Base-by-base conservation (phyloP, 805 yeast genomes). In the Starmera pachycereana region DNA sequence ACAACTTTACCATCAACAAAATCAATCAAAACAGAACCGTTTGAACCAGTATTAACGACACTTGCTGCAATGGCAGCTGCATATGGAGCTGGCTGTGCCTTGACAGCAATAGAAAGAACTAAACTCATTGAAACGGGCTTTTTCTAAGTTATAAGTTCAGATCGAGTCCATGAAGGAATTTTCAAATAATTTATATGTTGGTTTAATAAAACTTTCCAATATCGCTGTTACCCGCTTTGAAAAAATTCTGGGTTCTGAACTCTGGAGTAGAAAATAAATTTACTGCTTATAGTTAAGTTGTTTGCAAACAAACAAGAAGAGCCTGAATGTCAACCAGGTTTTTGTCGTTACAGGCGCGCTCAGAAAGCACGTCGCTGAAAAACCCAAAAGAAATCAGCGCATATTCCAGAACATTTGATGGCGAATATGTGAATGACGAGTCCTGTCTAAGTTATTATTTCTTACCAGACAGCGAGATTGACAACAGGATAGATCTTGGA, bases 351-450 rank as follows among this genome's bases (percentile, higher is more conserved):
- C 53, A 58, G 39, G 63, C 74, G 10, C 63, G 83, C 42, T 72
- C 86, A 1, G 66, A 72, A 28, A 71, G 80, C 9, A 77, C 90
- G 0, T 75, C 86, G 2, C 66, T 89, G 39, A 79, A 81, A 51
- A 94, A 87, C 57, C 97, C 98, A 3, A 81, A 80, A 47, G 96
- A 92, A 58, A 48, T 90, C 3, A 67, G 74, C n/a, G 58, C 74
- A 4, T 90, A 67, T 55, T 76, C 90, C 2, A 64, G 87, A 41
- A 75, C 72, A 25, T 60, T 61, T n/a, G 72, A 77, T 6, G 78
- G 77, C 18, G 74, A 69, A 18, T 67, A 72, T 28, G 54, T 61
- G 5, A 60, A 74, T 9, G 79, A 77, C 47, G 74, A 74, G 39
- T 58, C 75, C 0, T 69, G 73, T 4, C 59, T 86, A 38, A 63